These are phyloP conservation scores for Leishmania amazonensis DNA, from an alignment of 208 protist species.

Conservation along the genomic window DNA sequence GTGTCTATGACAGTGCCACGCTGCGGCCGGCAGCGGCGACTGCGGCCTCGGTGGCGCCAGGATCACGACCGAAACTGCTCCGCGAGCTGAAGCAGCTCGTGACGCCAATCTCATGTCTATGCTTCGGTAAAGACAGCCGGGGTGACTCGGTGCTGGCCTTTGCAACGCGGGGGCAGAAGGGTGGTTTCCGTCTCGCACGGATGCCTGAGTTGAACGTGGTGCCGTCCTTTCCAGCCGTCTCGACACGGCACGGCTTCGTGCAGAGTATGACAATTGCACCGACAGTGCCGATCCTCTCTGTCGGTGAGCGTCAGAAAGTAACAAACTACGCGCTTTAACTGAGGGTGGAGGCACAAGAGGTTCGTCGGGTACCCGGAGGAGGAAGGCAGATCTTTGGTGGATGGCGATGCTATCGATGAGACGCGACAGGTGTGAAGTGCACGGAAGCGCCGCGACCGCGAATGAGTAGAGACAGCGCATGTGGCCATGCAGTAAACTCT, in stretches of 20 bases:
- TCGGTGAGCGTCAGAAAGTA: conserved; percentile 85
- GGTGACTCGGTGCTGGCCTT: conserved; percentile 68
- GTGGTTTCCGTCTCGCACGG: conserved; percentile 73
- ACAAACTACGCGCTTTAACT: conserved; percentile 83
- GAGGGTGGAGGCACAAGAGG: not conserved
- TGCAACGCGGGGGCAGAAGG: conserved; percentile 71
- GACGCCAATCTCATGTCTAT: conserved; percentile 58
- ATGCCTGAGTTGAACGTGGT: conserved; percentile 73
- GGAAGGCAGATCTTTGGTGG: not conserved
- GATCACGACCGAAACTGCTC: conserved; percentile 18
- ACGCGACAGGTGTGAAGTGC: not conserved
- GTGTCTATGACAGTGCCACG: conserved; percentile 49
- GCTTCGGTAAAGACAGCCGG: conserved; percentile 63
- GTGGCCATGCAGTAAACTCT: not conserved
- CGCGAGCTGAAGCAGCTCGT: conserved; percentile 81
- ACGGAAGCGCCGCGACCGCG: not conserved
- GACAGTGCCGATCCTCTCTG: conserved; percentile 78
- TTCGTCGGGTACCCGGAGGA: not conserved
- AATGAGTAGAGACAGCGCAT: not conserved
- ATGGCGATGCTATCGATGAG: not conserved
- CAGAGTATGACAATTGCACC: conserved; percentile 68
- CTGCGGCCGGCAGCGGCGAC: conserved; percentile 7
- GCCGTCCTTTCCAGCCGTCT: conserved; percentile 78
- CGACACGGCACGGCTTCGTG: conserved; percentile 70
- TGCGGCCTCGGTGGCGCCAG: not conserved